These are phyloP conservation scores for Phialophora tarda DNA, from an alignment of 2,329 filamentous ascomycete species.

Conservation along the genomic window DNA sequence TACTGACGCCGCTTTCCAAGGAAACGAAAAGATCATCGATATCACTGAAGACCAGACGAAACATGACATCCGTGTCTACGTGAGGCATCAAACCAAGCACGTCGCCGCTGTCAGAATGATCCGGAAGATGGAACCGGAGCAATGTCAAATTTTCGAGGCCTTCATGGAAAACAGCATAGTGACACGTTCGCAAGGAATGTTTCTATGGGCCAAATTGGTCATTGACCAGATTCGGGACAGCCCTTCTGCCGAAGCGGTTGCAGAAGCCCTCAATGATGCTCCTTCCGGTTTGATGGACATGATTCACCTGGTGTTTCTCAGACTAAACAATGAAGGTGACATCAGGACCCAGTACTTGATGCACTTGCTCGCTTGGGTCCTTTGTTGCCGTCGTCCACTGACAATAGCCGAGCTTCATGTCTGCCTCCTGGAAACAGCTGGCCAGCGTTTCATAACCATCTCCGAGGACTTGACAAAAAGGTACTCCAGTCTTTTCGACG, in stretches of 20 bases:
- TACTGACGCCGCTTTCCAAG: constrained; percentile 8
- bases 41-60: constrained; percentile 16
- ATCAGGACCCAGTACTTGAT: constrained; percentile 11
- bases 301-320: constrained; percentile 13
- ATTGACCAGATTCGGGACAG: constrained; percentile 13
- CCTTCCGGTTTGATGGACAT: constrained; percentile 17
- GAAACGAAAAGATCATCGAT: constrained; percentile 23
- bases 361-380: constrained; percentile 17
- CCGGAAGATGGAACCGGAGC: constrained; percentile 8
- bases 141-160: constrained; percentile 6
- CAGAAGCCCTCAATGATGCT: constrained; percentile 14
- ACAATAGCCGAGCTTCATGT: constrained; percentile 13
- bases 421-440: constrained; percentile 6
- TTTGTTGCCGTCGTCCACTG: constrained; percentile 15
- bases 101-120: constrained; percentile 15
- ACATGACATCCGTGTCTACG: constrained; percentile 16
- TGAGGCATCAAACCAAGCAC: constrained; percentile 10
- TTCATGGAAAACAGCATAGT: constrained; percentile 20
- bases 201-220: constrained; percentile 17
- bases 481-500: constrained; percentile 20
- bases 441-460: constrained; percentile 14
- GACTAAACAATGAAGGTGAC: constrained; percentile 10
- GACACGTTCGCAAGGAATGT: constrained; percentile 21
- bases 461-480: constrained; percentile 10
- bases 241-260: constrained; percentile 10